Evolutionary conservation across 1,139 yeast species (phyloP), one percentile per base, ranked within the genome.

Genomic region (Yamadazyma pseudoaaseri): DNA sequence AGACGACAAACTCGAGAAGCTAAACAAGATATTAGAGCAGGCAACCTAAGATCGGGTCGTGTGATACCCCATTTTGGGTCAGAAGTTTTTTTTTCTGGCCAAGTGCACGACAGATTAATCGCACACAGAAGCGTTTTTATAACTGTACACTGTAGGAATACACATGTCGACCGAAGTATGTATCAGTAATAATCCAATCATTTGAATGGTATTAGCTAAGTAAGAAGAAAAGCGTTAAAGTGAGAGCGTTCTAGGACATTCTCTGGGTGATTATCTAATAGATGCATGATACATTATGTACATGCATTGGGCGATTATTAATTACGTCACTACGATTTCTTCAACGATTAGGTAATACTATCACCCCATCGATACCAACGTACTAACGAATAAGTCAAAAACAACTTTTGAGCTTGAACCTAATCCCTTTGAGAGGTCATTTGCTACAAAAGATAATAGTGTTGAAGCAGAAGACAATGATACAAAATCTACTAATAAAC

Each of bases 391-490:
- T n/a, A n/a, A 65, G 70, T 65, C 54, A 58, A 65, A 64, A 49
- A 62, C 72, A n/a, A 61, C 73, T 27, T 78, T 86, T 53, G 94
- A 84, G 43, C 65, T 89, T 43, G 99, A 92, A 56, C 96, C 94
- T 4, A 92, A 92, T 52, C 98, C 97, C 2, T 92, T 92, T 53
- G 98, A 92, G 59, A 82, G 84, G 56, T 86, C 96, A 31, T 92
- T 92, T 63, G 97, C 96, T 21, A 49, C 65, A 22, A 81, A 78
- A 36, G 72, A 65, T 20, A 41, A 47, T 25, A 44, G 42, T 9
- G 21, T 7, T 18, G 34, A 31, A 22, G 11, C 33, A n/a, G 25
- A 32, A 32, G 41, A 42, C 15, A 29, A 27, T 13, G 17, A 9
- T 3, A 6, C 29, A 3, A 20, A 20, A 6, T 10, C 45, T 8